Conservation (phyloP, 352 stramenopile species). For the Globisporangium nodosum region DNA sequence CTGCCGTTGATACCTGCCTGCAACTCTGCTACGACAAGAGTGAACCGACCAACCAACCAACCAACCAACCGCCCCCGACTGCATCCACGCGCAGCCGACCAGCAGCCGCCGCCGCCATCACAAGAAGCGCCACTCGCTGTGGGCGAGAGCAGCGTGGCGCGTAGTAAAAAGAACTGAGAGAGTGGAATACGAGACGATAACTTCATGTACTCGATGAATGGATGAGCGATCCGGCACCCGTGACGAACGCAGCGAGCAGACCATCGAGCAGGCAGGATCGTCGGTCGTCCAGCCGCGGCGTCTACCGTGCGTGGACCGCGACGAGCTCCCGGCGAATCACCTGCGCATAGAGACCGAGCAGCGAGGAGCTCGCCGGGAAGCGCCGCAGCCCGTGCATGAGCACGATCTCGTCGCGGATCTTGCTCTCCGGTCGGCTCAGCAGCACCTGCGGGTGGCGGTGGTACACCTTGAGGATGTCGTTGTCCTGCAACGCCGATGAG, state of each 20-base stretch:
- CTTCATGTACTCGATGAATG: background rate
- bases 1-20: background rate
- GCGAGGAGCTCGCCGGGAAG: slow-evolving; percentile 36
- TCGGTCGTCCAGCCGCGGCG: background rate
- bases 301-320: slow-evolving; percentile 5
- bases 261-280: too few species aligned
- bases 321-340: slow-evolving; percentile 34
- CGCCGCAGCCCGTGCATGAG: slow-evolving; percentile 52
- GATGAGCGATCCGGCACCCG: background rate
- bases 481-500: slow-evolving; percentile 17
- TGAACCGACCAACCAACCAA: background rate
- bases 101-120: background rate
- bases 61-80: background rate
- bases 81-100: background rate
- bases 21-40: background rate
- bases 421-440: slow-evolving; percentile 26
- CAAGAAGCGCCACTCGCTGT: background rate
- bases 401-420: slow-evolving; percentile 49
- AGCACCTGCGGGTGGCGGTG: slow-evolving; percentile 16
- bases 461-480: slow-evolving; percentile 33
- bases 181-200: background rate
- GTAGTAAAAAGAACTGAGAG: background rate
- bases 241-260: background rate
- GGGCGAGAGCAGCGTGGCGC: too few species aligned
- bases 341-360: slow-evolving; percentile 49